Evolutionary conservation across 805 yeast genomes (phyloP).

Genomic region (Debaryomyces maramus): DNA sequence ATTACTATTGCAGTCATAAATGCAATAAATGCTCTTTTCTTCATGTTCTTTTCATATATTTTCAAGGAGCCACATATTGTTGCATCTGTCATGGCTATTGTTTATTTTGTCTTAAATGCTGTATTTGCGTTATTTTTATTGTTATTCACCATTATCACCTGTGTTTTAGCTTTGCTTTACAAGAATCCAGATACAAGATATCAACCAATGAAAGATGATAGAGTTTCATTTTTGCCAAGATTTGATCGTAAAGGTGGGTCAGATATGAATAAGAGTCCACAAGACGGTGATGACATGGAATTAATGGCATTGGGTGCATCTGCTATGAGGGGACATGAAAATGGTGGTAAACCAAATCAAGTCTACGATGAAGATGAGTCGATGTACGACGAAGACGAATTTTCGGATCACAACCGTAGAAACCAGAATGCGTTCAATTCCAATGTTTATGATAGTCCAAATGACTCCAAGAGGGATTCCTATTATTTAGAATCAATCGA

Average conservation of each 20-base stretch:
- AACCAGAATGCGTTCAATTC: constrained; percentile 11
- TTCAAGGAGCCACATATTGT: constrained; percentile 84
- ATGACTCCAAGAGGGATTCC: constrained; percentile 27
- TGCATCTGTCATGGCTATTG: constrained; percentile 89
- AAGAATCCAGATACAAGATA: constrained; percentile 95
- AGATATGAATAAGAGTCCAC: constrained; percentile 17
- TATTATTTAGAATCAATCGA: constrained; percentile 29
- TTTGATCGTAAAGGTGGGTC: constrained; percentile 34
- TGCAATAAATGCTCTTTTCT: constrained; percentile 80
- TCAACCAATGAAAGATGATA: constrained; percentile 94
- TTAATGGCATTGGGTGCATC: constrained; percentile 72
- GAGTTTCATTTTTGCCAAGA: constrained; percentile 90
- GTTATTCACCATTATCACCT: constrained; percentile 83
- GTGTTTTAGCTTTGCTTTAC: constrained; percentile 78
- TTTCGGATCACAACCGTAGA: constrained; percentile 8
- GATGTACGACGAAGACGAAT: constrained; percentile 29
- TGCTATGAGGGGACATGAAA: constrained; percentile 63
- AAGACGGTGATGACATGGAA: constrained; percentile 52
- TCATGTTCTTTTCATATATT: constrained; percentile 81
- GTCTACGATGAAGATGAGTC: constrained; percentile 33
- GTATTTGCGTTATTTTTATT: constrained; percentile 78
- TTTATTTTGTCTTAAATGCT: constrained; percentile 87
- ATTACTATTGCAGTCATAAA: constrained; percentile 80
- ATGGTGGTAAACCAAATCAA: constrained; percentile 23
- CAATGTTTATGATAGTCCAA: constrained; percentile 6